Percentiles rank a stretch among this genome's conserved stretches.
Evolutionary conservation across 345 rosid genomes (phyloP).

Genomic region (Triadica sebifera): DNA sequence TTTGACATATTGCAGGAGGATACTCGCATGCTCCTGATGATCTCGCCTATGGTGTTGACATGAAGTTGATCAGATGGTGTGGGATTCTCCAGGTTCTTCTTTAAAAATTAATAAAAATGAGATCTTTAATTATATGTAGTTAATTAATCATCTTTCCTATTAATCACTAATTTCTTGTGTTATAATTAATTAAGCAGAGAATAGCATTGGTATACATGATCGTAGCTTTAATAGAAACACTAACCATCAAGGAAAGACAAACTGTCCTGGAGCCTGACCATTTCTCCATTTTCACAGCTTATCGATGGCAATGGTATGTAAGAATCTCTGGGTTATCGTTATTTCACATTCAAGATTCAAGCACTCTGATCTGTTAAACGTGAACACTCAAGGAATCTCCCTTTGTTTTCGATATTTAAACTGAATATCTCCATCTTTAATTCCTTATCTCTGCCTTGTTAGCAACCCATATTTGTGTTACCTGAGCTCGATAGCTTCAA

Average conservation of each 20-base stretch:
- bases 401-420: no score
- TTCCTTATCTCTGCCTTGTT: no score
- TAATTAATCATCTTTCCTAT: neutral
- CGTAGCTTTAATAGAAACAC: slow-evolving; percentile 52
- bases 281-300: slow-evolving; percentile 52
- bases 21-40: slow-evolving; percentile 61
- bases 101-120: neutral
- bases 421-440: no score
- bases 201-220: slow-evolving; percentile 59
- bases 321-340: neutral
- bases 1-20: slow-evolving; percentile 50
- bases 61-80: slow-evolving; percentile 58
- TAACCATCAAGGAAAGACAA: slow-evolving; percentile 53
- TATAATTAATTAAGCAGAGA: slow-evolving; percentile 39
- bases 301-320: slow-evolving; percentile 60
- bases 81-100: slow-evolving; percentile 64
- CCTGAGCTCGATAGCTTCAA: no score
- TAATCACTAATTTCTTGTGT: neutral
- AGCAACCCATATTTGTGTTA: no score
- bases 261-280: slow-evolving; percentile 35
- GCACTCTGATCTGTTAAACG: no score
- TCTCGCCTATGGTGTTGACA: slow-evolving; percentile 63
- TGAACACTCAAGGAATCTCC: no score
- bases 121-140: neutral
- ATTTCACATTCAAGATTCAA: no score